Conservation (phyloP, 345 rosid species). For the Kernera saxatilis region DNA sequence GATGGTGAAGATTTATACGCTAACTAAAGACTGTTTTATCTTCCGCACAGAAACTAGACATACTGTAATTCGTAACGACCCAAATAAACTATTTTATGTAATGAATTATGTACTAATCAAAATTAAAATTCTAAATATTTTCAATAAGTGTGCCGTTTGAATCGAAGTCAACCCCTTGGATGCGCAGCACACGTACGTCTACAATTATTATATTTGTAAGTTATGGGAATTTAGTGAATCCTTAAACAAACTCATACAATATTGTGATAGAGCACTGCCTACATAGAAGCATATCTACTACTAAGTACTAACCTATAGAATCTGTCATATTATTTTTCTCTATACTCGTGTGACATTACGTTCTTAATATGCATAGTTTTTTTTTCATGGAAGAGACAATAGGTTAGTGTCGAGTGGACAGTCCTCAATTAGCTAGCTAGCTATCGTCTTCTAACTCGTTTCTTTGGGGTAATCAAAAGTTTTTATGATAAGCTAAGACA, state of each 20-base stretch:
- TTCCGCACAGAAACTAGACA: not conserved
- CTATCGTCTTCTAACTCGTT: not conserved
- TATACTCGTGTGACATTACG: not conserved
- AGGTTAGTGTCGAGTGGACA: not conserved
- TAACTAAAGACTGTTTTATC: not conserved
- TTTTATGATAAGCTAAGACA: not conserved
- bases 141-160: not conserved
- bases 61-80: not conserved
- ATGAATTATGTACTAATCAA: not conserved
- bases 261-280: not conserved
- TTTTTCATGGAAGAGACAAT: not conserved
- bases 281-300: not conserved
- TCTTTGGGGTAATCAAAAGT: not conserved
- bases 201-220: not conserved
- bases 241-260: not conserved
- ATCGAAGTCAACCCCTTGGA: slow-evolving; percentile 20
- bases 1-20: not conserved
- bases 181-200: slow-evolving; percentile 21
- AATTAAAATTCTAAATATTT: not conserved
- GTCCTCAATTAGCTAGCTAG: not conserved
- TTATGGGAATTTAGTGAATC: not conserved
- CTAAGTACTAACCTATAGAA: not conserved
- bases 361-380: not conserved
- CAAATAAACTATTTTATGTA: not conserved
- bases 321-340: not conserved